Conservation (phyloP, 2,329 filamentous ascomycete species). For the Bipolaris cookei region DNA sequence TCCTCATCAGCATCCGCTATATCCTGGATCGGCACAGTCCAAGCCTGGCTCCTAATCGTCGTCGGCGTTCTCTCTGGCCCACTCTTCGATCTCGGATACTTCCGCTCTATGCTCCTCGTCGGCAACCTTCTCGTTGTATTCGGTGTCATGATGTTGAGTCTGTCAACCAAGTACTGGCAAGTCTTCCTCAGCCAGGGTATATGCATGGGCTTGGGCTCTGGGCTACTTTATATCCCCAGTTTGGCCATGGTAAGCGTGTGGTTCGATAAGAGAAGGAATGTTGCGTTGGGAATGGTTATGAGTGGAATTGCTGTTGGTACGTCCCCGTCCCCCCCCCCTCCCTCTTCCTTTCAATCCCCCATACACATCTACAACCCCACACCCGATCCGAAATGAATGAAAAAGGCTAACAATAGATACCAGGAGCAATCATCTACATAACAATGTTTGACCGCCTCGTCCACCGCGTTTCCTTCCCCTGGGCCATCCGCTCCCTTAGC, state of each 20-base stretch:
- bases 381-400: background rate
- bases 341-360: too few species aligned
- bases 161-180: conserved; percentile 62
- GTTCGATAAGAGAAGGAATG: conserved; percentile 42
- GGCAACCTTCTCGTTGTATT: conserved; percentile 64
- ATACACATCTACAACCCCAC: too few species aligned
- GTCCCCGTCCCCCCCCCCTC: too few species aligned
- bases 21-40: conserved; percentile 55
- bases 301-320: conserved; percentile 47
- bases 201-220: conserved; percentile 53
- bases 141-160: conserved; percentile 67
- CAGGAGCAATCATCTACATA: conserved; percentile 45
- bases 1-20: conserved; percentile 48
- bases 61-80: conserved; percentile 59
- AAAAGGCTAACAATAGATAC: background rate
- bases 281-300: conserved; percentile 48
- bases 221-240: conserved; percentile 47
- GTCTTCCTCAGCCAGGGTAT: conserved; percentile 62
- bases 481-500: conserved; percentile 46
- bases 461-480: conserved; percentile 40
- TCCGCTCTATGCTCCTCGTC: conserved; percentile 51
- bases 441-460: conserved; percentile 45
- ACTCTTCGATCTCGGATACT: conserved; percentile 57
- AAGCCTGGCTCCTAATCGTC: conserved; percentile 57
- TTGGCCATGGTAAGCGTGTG: conserved; percentile 47